Base-by-base conservation (phyloP, 768 basidiomycete genomes). In the Auricularia sp. region DNA sequence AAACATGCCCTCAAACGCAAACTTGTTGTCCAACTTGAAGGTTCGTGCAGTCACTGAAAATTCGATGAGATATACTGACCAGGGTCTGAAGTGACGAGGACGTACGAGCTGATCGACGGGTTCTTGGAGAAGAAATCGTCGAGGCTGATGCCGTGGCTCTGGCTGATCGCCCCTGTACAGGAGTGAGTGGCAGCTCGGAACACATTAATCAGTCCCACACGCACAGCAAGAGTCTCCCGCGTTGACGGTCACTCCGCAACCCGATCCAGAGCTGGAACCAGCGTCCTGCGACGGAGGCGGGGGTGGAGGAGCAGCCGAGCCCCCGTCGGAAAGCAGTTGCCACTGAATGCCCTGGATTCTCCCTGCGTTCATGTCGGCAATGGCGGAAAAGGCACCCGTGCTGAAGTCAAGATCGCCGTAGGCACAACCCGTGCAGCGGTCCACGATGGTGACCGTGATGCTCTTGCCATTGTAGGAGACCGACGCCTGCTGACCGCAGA, bases 381-480 rank as follows among this genome's bases (percentile, higher is more conserved):
- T 16, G 11, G 14, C 18, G 11, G 47, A 1, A 18, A 51, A 51
- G 11, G 47, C 47, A 18, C 47, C 47, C 6, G 47, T 51, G 47
- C 47, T 51, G 47, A 51, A 51, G 47, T 51, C 47, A 6, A 51
- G 21, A 18, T 51, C 47, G 6, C 47, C 47, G 47, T 16, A 21
- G 11, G 47, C 47, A 1, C 47, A 51, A 18, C 47, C 47, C 47
- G 47, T 51, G 47, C 47, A 51, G 47, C 47, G 47, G 21, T 51
- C 47, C 7, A 35, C 36, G n/a, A 66, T 62, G 63, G 74, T 64
- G 3, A 71, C 60, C 14, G 21, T 1, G 47, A 77, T 47, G 1
- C 67, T 70, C 3, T 3, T 67, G 36, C n/a, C 58, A n/a, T 62
- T 60, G 44, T 73, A 76, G 3, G 72, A 76, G 63, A 76, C 47